phyloP scores from a whole-genome alignment of 2,329 filamentous ascomycete genomes.

The Xylaria sp. region DNA sequence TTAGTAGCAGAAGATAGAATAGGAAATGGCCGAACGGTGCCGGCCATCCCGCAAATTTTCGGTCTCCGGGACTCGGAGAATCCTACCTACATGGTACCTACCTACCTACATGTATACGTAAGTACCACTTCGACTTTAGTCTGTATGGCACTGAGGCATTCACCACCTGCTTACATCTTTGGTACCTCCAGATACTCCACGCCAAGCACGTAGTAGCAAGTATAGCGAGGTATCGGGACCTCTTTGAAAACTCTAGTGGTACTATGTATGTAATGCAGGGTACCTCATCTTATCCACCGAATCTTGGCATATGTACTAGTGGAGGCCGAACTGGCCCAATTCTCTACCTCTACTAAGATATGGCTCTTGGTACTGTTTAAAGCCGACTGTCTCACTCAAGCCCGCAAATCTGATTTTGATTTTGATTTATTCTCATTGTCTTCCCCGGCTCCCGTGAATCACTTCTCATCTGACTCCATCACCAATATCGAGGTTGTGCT shows the following conservation, averaged over 20 bases:
- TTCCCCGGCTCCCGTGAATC: not conserved
- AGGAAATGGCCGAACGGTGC: slow-evolving; percentile 16
- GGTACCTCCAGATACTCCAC: no score
- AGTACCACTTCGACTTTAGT: no score
- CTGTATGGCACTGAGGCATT: no score
- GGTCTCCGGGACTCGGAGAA: slow-evolving; percentile 29
- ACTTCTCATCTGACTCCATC: slow-evolving; percentile 16
- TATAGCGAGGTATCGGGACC: no score
- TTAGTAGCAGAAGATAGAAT: not conserved
- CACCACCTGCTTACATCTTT: no score
- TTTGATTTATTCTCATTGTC: slow-evolving; percentile 6
- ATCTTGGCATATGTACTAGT: no score
- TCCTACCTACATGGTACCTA: not conserved
- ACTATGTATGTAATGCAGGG: no score
- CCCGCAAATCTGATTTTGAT: slow-evolving; percentile 14
- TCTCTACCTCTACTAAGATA: not conserved
- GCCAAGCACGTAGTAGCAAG: no score
- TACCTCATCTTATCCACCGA: no score
- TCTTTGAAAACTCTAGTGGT: no score
- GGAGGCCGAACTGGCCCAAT: no score
- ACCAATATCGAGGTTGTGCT: not conserved
- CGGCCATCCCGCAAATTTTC: slow-evolving; percentile 19
- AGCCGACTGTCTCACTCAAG: slow-evolving; percentile 15
- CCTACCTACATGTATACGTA: no score
- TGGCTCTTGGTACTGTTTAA: not conserved